A percentile compares a stretch with the other conserved stretches of the same genome.
phyloP scores from a whole-genome alignment of 1,139 yeast species.

The Diutina mesorugosa region DNA sequence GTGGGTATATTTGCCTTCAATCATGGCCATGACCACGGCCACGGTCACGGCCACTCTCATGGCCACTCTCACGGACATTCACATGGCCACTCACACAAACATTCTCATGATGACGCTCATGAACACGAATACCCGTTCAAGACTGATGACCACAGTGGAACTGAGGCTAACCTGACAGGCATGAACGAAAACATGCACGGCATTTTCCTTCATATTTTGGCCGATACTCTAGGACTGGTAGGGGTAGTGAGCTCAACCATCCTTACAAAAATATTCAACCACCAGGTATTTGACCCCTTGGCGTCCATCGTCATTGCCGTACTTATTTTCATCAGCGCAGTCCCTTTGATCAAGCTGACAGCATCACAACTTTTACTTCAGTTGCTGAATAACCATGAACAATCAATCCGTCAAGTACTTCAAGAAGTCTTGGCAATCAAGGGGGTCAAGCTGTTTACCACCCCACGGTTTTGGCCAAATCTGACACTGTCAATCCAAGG shows the following conservation, averaged over 20 bases:
- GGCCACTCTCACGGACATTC: conserved; percentile 21
- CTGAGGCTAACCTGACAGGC: conserved; percentile 4
- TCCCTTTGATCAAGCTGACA: conserved; percentile 75
- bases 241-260: conserved; percentile 88
- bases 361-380: conserved; percentile 62
- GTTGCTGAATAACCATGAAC: conserved; percentile 41
- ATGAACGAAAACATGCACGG: conserved; percentile 89
- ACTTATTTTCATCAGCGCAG: conserved; percentile 66
- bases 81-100: conserved; percentile 11
- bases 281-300: conserved; percentile 75
- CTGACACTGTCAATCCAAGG: conserved; percentile 38
- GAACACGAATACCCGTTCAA: conserved; percentile 11
- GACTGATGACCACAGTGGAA: conserved; percentile 11
- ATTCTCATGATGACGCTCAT: conserved; percentile 11
- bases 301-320: conserved; percentile 83
- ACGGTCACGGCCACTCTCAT: conserved; percentile 13
- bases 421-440: conserved; percentile 56
- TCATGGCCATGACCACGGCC: conserved; percentile 41
- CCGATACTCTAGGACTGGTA: conserved; percentile 93
- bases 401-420: conserved; percentile 46
- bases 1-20: conserved; percentile 92
- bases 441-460: conserved; percentile 76
- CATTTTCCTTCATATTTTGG: conserved; percentile 80
- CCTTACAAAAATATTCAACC: conserved; percentile 41
- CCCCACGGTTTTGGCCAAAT: conserved; percentile 82